Evolutionary conservation across 2,329 filamentous ascomycete genomes (phyloP).

Genomic region (Mariannaea sp.): DNA sequence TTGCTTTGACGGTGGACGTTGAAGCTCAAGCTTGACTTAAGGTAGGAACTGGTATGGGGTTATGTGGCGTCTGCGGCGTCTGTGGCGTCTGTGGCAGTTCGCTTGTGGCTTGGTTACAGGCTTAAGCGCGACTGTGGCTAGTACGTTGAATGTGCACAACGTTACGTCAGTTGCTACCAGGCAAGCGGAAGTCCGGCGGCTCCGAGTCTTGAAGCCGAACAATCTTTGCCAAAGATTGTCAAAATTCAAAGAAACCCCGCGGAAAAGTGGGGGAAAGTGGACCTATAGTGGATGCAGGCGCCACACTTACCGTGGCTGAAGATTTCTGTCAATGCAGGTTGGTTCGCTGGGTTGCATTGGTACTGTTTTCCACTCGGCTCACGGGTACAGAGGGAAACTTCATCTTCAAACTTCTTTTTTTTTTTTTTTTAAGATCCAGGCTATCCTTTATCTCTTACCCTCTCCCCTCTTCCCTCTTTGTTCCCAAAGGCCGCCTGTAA

Average conservation of each 20-base stretch:
- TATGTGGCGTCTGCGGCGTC: conserved; percentile 1
- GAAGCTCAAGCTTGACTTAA: no score
- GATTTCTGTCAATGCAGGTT: conserved; percentile 29
- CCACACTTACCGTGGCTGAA: conserved; percentile 34
- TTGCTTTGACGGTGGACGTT: conserved; percentile 3
- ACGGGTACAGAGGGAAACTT: conserved; percentile 18
- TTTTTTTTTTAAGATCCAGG: conserved; percentile 15
- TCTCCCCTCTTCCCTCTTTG: conserved; percentile 32
- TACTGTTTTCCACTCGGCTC: conserved; percentile 31
- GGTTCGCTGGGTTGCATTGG: conserved; percentile 28
- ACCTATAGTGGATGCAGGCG: conserved; percentile 23
- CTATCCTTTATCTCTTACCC: conserved; percentile 11
- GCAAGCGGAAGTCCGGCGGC: conserved; percentile 37
- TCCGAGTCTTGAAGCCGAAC: conserved; percentile 39
- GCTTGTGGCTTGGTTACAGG: not conserved
- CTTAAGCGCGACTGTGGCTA: conserved; percentile 23
- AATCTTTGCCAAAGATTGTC: conserved; percentile 8
- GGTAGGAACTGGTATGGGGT: conserved; percentile 3
- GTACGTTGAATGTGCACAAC: not conserved
- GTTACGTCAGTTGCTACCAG: no score
- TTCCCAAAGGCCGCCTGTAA: conserved; percentile 25
- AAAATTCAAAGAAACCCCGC: conserved; percentile 33
- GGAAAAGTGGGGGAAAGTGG: conserved; percentile 34
- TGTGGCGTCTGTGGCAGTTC: conserved; percentile 7
- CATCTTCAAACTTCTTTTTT: conserved; percentile 24